Percentiles rank a stretch among this genome's conserved stretches.
Evolutionary conservation across 1,284 basidiomycete species (phyloP).

Genomic region (Gymnopus androsaceus): DNA sequence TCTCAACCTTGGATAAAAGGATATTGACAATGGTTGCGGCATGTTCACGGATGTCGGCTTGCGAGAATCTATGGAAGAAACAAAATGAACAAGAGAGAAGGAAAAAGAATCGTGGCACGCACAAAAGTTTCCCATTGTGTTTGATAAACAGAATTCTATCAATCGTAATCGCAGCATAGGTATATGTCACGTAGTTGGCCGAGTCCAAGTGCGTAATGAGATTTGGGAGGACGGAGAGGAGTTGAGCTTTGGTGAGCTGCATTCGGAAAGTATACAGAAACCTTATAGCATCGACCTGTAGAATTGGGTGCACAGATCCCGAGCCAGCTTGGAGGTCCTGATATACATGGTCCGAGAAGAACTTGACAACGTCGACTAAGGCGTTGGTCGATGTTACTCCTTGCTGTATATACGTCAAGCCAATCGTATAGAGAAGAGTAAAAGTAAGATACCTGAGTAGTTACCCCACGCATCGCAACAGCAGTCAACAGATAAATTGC

Average conservation of each 20-base stretch:
- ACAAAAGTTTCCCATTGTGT: constrained; percentile 70
- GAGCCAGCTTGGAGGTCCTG: constrained; percentile 80
- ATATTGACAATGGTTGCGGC: constrained; percentile 78
- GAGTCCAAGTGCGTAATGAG: constrained; percentile 85
- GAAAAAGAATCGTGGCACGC: constrained; percentile 31
- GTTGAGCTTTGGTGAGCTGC: constrained; percentile 92
- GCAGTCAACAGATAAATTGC: constrained; percentile 95
- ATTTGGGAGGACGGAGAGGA: constrained; percentile 87
- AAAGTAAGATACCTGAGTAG: constrained; percentile 54
- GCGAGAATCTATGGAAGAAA: constrained; percentile 65
- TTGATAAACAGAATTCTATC: constrained; percentile 90
- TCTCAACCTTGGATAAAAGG: constrained; percentile 81
- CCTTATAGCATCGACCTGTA: constrained; percentile 95
- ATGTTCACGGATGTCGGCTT: constrained; percentile 84
- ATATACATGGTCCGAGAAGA: constrained; percentile 92
- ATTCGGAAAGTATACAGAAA: constrained; percentile 95
- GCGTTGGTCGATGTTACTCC: constrained; percentile 94
- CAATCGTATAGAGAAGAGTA: not conserved
- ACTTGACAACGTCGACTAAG: constrained; percentile 91
- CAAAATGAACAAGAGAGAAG: not conserved
- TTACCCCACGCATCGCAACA: constrained; percentile 87
- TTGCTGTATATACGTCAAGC: constrained; percentile 46
- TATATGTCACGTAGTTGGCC: constrained; percentile 83
- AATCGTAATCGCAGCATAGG: constrained; percentile 89
- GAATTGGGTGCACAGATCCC: constrained; percentile 79